Evolutionary conservation across 2,329 filamentous ascomycete species (phyloP).

Genomic region (Aspergillus sojae): DNA sequence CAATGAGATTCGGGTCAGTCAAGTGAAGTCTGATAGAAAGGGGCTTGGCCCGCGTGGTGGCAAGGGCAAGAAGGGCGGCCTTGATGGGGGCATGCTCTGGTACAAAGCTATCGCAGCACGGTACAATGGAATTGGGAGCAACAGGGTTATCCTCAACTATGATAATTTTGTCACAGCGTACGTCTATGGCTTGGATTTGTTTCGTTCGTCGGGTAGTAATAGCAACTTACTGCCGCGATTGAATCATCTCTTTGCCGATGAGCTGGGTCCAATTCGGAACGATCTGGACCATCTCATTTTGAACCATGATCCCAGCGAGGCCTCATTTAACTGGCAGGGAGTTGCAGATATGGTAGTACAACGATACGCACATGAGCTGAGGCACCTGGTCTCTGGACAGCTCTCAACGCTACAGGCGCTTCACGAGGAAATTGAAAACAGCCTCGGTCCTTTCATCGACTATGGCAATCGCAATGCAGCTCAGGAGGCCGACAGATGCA

Average conservation of each 20-base stretch:
- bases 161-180: slow-evolving; percentile 54
- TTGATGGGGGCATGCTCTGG: slow-evolving; percentile 12
- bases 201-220: slow-evolving; percentile 30
- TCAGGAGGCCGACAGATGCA: slow-evolving; percentile 36
- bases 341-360: slow-evolving; percentile 67
- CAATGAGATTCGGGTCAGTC: slow-evolving; percentile 38
- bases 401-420: slow-evolving; percentile 26
- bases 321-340: slow-evolving; percentile 64
- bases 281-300: slow-evolving; percentile 52
- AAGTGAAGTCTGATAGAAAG: slow-evolving; percentile 20
- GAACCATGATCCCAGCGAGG: slow-evolving; percentile 28
- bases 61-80: background rate
- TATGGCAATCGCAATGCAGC: slow-evolving; percentile 30
- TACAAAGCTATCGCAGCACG: slow-evolving; percentile 31
- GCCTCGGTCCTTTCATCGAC: slow-evolving; percentile 41
- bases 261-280: slow-evolving; percentile 41
- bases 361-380: slow-evolving; percentile 62
- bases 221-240: slow-evolving; percentile 42
- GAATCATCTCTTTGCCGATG: slow-evolving; percentile 29
- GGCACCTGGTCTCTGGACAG: slow-evolving; percentile 34
- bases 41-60: background rate
- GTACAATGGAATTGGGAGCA: slow-evolving; percentile 37
- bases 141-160: slow-evolving; percentile 51
- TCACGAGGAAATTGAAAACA: slow-evolving; percentile 30
- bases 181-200: slow-evolving; percentile 46